Base-by-base conservation (phyloP, 108 stramenopile species). In the Pseudonitzschia multistriata region DNA sequence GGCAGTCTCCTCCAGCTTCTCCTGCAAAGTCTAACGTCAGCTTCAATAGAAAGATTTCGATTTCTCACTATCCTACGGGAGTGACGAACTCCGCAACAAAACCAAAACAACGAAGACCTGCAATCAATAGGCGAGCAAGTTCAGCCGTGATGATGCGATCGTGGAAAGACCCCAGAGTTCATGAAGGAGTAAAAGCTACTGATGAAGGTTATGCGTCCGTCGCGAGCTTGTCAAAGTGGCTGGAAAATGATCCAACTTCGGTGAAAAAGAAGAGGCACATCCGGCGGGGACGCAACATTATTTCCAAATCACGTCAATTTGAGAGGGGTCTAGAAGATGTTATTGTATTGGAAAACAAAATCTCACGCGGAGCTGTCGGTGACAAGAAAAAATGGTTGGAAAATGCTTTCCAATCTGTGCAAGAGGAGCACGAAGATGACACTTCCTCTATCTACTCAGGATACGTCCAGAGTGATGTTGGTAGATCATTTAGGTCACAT, bases 121-220 rank as follows among this genome's bases (percentile, higher is more conserved):
- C 11, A 8, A 47, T 64, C 24, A 64, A 40, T 10, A 21, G 39
- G 24, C 42, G 63, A 45, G 63, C 45, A 30, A 45, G 42, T 11
- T 64, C 63, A 29, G 28, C 25, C 24, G 27, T 64, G 40, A 30
- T 14, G 13, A 21, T 67, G 6, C 57, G 5, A 29, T 59, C 31
- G 10, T 35, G 33, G 57, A 13, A 33, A 29, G 22, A n/a, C n/a
- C n/a, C 50, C 35, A 8, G 33, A 35, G 6, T 0, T 25, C n/a
- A 80, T 55, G 77, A 87, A 49, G 74, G 81, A 7, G 85, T 92
- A 0, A 64, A 88, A 53, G 91, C 91, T 28, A 89, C 91, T 0
- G 73, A 92, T 60, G 81, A 90, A 45, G 82, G 84, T 34, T 76
- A 85, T 50, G 87, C 87, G 15, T 88, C 91, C 5, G 91, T 92